A percentile compares a stretch with the other conserved stretches of the same genome.
Conservation (phyloP, 352 stramenopile species). For the Hyaloperonospora arabidopsidis region DNA sequence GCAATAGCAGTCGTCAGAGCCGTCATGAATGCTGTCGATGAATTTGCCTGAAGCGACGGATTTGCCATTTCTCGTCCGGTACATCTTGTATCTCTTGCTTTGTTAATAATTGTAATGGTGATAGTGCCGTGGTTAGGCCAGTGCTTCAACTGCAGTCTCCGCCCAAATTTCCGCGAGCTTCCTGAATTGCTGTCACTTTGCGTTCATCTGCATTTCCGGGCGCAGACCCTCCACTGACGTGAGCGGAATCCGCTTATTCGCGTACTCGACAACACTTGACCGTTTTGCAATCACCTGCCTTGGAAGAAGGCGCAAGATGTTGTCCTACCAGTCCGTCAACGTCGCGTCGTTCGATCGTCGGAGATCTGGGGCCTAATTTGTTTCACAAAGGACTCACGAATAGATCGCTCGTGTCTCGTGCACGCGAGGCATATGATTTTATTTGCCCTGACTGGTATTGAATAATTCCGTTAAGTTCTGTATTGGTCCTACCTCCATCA, state of each 20-base stretch:
- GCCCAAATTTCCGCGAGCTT: slow-evolving; percentile 2
- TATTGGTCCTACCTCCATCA: too few relatives aligned
- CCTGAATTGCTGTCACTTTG: slow-evolving; percentile 10
- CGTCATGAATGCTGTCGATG: not conserved
- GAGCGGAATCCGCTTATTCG: slow-evolving; percentile 14
- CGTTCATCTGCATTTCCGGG: slow-evolving; percentile 4
- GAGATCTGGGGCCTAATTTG: too few relatives aligned
- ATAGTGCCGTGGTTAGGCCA: not conserved
- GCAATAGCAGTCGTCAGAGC: slow-evolving; percentile 10
- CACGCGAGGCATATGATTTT: too few relatives aligned
- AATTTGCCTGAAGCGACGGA: not conserved
- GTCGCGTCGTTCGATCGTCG: slow-evolving; percentile 4
- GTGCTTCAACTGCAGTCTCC: not conserved
- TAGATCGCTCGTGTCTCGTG: too few relatives aligned
- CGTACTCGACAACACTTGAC: slow-evolving; percentile 19
- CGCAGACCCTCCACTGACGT: slow-evolving; percentile 12
- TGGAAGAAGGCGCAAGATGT: slow-evolving; percentile 37
- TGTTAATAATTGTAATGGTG: too few relatives aligned
- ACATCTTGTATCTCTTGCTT: slow-evolving; percentile 2
- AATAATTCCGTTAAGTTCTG: too few relatives aligned
- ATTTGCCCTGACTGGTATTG: too few relatives aligned
- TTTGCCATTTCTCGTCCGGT: slow-evolving; percentile 7
- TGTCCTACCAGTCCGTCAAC: slow-evolving; percentile 54
- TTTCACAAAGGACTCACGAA: too few relatives aligned
- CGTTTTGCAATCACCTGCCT: slow-evolving; percentile 37